These are phyloP conservation scores for Nicotiana obtusifolia DNA, from an alignment of 257 asterid species.

Conservation along the genomic window DNA sequence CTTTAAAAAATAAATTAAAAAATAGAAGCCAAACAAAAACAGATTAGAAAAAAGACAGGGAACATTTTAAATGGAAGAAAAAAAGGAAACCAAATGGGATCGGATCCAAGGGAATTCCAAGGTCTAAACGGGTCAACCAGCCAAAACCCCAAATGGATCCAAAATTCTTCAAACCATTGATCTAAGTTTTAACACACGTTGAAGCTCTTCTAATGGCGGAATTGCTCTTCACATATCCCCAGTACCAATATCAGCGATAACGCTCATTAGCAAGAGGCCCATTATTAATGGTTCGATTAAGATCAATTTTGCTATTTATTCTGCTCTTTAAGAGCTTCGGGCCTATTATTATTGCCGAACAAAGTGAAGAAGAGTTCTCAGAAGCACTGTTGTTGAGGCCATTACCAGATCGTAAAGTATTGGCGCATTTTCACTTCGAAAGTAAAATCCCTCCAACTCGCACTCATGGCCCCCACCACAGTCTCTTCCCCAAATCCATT, in stretches of 20 bases:
- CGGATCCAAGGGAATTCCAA: neutral
- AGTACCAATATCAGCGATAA: neutral
- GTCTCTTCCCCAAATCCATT: slow-evolving; percentile 88
- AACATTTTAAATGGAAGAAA: neutral
- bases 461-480: slow-evolving; percentile 81
- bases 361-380: slow-evolving; percentile 57
- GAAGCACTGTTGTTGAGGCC: slow-evolving; percentile 91
- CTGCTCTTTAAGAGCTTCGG: slow-evolving; percentile 30
- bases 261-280: neutral
- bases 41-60: neutral
- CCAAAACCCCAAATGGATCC: slow-evolving; percentile 8
- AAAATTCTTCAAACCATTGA: neutral
- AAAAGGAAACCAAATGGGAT: neutral
- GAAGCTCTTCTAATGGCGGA: slow-evolving; percentile 2
- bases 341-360: slow-evolving; percentile 30
- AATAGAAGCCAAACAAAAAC: neutral
- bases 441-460: slow-evolving; percentile 70
- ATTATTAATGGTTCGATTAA: slow-evolving; percentile 33
- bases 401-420: slow-evolving; percentile 85
- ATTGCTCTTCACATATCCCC: neutral
- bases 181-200: neutral
- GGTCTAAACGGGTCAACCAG: slow-evolving; percentile 10
- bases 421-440: slow-evolving; percentile 87
- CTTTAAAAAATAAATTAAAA: too few species aligned
- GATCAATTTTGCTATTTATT: slow-evolving; percentile 28